Base-by-base conservation (phyloP, 768 basidiomycete genomes). In the Exsudoporus frostii region DNA sequence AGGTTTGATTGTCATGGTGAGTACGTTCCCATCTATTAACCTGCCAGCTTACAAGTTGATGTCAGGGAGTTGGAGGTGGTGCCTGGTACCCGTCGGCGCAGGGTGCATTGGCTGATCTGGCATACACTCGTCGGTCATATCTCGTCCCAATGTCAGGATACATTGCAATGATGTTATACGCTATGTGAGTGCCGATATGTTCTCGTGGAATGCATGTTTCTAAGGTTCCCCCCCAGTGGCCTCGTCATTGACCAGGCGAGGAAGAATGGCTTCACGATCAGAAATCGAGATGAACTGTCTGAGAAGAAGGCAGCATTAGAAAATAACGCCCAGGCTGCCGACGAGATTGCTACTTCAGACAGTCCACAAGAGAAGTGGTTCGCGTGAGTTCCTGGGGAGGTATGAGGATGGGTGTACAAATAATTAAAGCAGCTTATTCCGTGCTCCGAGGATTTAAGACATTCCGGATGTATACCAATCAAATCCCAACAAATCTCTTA, bases 51-150 rank as follows among this genome's bases (percentile, higher is more conserved):
- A 58, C 34, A 29, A 39, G 27, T 46, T 30, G 41, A 29, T n/a
- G 22, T 8, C 22, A 78, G 77, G 79, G 82, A 46, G 82, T 84
- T 41, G 82, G 81, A 50, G 82, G 82, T 42, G 84, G 83, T 32
- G 84, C 83, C n/a, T 85, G 82, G 84, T 85, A 80, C 65, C 83
- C 84, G 2, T 73, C 81, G 11, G 82, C 82, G 7, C 83, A 85
- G 57, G 84, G 76, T 17, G 72, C 73, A 15, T 67, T 85, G 40
- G 83, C 81, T 5, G 80, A 84, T 62, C 63, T 62, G 51, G 47
- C 75, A 37, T 75, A 69, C 52, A 80, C 79, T 3, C 74, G 76
- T 20, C 74, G 72, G 50, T 85, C 84, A 19, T 85, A 85, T 61
- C 73, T 84, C 38, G 80, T 85, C 6, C 81, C 84, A 1, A 72